Percentiles rank a stretch among this genome's conserved stretches.
These are phyloP conservation scores for Cantharellus cinnabarinus DNA, from an alignment of 768 basidiomycete species.

Conservation along the genomic window DNA sequence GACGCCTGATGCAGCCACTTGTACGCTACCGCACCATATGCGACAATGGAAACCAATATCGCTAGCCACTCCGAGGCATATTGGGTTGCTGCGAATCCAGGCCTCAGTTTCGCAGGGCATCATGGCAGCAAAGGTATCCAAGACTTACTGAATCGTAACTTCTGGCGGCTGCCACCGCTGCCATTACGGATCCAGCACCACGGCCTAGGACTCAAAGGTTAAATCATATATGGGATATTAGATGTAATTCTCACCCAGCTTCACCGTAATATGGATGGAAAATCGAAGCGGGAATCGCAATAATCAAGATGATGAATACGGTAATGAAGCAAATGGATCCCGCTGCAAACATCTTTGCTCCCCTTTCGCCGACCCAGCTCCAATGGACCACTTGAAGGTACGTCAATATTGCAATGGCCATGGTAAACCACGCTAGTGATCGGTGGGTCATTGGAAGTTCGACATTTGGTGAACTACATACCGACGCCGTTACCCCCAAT, in stretches of 20 bases:
- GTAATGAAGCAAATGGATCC: background rate
- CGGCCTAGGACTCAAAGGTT: background rate
- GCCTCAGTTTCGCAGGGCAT: background rate
- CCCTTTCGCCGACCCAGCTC: background rate
- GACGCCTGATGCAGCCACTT: background rate
- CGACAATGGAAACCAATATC: background rate
- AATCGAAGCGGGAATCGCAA: background rate
- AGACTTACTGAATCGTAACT: no score
- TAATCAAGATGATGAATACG: background rate
- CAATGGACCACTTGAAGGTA: background rate
- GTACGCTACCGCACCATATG: background rate
- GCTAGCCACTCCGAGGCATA: background rate
- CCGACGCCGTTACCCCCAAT: background rate
- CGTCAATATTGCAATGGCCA: background rate
- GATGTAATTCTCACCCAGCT: background rate
- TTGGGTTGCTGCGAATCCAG: background rate
- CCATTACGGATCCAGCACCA: background rate
- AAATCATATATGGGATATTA: background rate
- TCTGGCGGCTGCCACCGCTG: no score
- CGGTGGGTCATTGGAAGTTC: background rate
- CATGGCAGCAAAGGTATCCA: no score
- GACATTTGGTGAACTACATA: background rate
- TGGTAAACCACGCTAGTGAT: background rate
- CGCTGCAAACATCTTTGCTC: background rate
- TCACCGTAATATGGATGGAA: background rate